Conservation (phyloP, 129 eudicot species). For the Artemisia tridentata region DNA sequence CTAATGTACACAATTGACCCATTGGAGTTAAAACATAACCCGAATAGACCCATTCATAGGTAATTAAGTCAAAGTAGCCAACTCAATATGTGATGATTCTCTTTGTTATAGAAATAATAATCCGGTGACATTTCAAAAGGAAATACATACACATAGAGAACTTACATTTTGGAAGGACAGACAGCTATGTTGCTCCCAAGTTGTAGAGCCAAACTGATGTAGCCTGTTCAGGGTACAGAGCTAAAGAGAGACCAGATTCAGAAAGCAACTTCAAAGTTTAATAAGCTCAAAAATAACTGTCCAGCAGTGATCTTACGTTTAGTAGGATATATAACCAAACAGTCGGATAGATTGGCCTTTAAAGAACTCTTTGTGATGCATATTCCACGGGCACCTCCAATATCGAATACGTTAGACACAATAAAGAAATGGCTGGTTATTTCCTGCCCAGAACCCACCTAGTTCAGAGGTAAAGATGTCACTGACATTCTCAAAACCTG, state of each 20-base stretch:
- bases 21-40: constrained; percentile 5
- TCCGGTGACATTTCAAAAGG: constrained; percentile 1
- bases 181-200: constrained; percentile 72
- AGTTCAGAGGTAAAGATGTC: constrained; percentile 49
- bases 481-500: constrained; percentile 92
- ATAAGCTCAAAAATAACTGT: neutral
- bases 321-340: constrained; percentile 81
- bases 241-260: constrained; percentile 42
- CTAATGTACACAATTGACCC: too few relatives aligned
- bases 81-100: neutral
- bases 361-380: constrained; percentile 66
- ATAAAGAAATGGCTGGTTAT: constrained; percentile 54
- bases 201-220: constrained; percentile 73
- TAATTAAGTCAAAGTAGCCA: neutral
- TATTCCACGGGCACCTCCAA: constrained; percentile 60
- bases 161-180: constrained; percentile 81
- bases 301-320: constrained; percentile 51
- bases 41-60: neutral
- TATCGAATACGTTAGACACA: too few relatives aligned
- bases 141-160: constrained; percentile 7
- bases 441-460: constrained; percentile 98
- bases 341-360: constrained; percentile 56
- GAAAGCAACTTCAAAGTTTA: constrained; percentile 3
- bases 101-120: neutral
- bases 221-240: constrained; percentile 78